Evolutionary conservation across 2,329 filamentous ascomycete genomes (phyloP).

Genomic region (Arachnomyces sp.): DNA sequence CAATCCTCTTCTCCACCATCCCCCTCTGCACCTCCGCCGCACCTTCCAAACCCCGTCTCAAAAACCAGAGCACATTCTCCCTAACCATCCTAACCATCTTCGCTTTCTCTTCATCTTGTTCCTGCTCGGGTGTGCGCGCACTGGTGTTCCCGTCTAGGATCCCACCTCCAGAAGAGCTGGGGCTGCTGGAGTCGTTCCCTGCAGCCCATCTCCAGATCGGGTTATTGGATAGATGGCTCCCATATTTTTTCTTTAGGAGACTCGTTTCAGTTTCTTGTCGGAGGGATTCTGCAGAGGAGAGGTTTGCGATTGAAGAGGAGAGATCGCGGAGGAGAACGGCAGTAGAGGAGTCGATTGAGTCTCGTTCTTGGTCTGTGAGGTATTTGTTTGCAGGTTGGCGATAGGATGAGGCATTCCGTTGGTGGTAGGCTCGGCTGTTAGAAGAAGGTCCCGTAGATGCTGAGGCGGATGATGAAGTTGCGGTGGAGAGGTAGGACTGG

Average conservation of each 20-base stretch:
- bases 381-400: slow-evolving; percentile 44
- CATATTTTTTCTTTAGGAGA: slow-evolving; percentile 66
- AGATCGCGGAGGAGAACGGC: slow-evolving; percentile 80
- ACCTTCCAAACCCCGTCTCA: slow-evolving; percentile 67
- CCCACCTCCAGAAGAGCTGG: slow-evolving; percentile 3
- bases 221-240: slow-evolving; percentile 33
- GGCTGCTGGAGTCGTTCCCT: slow-evolving; percentile 40
- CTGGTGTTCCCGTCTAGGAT: slow-evolving; percentile 27
- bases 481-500: slow-evolving; percentile 82
- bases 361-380: slow-evolving; percentile 73
- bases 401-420: slow-evolving; percentile 20
- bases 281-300: slow-evolving; percentile 75
- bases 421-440: slow-evolving; percentile 35
- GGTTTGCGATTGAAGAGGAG: slow-evolving; percentile 68
- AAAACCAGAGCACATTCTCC: slow-evolving; percentile 75
- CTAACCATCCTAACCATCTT: slow-evolving; percentile 62
- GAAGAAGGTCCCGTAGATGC: slow-evolving; percentile 23
- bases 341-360: slow-evolving; percentile 79
- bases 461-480: slow-evolving; percentile 26
- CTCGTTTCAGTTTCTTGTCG: slow-evolving; percentile 67
- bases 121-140: slow-evolving; percentile 58
- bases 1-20: slow-evolving; percentile 88
- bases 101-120: slow-evolving; percentile 61
- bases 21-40: slow-evolving; percentile 71
- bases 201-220: slow-evolving; percentile 62